Percentiles rank a stretch among this genome's conserved stretches.
Conservation (phyloP, 176 grass and related monocot species). For the Poa pratensis region DNA sequence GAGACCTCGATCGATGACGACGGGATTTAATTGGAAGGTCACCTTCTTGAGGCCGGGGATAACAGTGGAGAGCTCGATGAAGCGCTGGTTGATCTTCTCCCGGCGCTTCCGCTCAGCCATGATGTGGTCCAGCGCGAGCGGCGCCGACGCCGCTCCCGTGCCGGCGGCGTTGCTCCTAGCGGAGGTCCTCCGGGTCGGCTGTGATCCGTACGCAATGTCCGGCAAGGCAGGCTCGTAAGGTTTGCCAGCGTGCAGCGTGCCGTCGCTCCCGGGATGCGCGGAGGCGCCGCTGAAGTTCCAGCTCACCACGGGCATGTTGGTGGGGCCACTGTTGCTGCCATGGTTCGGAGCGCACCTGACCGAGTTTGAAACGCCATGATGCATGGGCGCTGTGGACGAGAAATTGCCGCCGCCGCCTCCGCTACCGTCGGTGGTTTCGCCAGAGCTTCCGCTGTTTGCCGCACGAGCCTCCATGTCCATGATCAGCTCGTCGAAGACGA, state of each 20-base stretch:
- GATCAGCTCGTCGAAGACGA: slow-evolving; percentile 29
- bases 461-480: not conserved
- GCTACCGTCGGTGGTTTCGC: slow-evolving; percentile 21
- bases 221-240: not conserved
- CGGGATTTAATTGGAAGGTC: not conserved
- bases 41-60: slow-evolving; percentile 86
- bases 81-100: slow-evolving; percentile 80
- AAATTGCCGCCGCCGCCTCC: not conserved
- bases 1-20: not conserved
- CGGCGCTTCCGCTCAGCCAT: slow-evolving; percentile 74
- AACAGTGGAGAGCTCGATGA: slow-evolving; percentile 71
- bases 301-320: slow-evolving; percentile 24
- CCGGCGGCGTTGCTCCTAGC: slow-evolving; percentile 19
- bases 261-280: slow-evolving; percentile 23
- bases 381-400: not conserved
- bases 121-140: slow-evolving; percentile 59
- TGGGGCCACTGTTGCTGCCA: not conserved
- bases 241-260: not conserved
- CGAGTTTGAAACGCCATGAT: slow-evolving; percentile 21
- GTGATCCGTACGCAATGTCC: not conserved
- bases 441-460: slow-evolving; percentile 47
- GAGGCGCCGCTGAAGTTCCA: slow-evolving; percentile 54
- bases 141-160: slow-evolving; percentile 1
- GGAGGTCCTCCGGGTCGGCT: slow-evolving; percentile 4
- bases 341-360: not conserved